Conservation (phyloP, 2,329 filamentous ascomycete genomes). For the Talaromyces atroroseus region DNA sequence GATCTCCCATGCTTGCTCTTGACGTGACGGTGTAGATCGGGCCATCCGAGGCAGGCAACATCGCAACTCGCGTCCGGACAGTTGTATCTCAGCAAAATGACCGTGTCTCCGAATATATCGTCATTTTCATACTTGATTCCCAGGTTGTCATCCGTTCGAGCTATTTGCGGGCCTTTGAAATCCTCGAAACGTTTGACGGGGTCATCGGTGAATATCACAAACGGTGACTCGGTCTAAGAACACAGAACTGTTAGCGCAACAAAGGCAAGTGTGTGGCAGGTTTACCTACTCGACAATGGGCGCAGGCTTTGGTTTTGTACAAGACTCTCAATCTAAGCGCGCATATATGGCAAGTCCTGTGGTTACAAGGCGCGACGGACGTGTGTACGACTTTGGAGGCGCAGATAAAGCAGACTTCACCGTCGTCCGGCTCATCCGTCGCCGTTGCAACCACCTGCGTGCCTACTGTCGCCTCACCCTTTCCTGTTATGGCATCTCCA, state of each 20-base stretch:
- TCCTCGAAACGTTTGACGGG: slow-evolving; percentile 76
- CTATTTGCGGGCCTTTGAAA: slow-evolving; percentile 68
- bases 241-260: slow-evolving; percentile 11
- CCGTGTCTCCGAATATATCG: slow-evolving; percentile 85
- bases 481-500: slow-evolving; percentile 39
- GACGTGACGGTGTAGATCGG: slow-evolving; percentile 75
- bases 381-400: slow-evolving; percentile 83
- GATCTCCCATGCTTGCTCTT: slow-evolving; percentile 74
- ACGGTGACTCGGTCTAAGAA: slow-evolving; percentile 44
- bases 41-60: slow-evolving; percentile 76
- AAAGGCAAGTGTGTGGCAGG: not conserved
- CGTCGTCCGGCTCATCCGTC: slow-evolving; percentile 54
- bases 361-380: slow-evolving; percentile 88
- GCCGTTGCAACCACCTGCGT: slow-evolving; percentile 25
- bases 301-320: slow-evolving; percentile 94
- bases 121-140: slow-evolving; percentile 87
- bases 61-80: slow-evolving; percentile 83
- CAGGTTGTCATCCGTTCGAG: slow-evolving; percentile 73
- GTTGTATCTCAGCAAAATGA: slow-evolving; percentile 85
- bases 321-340: slow-evolving; percentile 82
- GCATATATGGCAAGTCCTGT: slow-evolving; percentile 95
- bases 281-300: slow-evolving; percentile 73
- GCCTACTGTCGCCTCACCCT: slow-evolving; percentile 23
- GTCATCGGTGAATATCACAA: slow-evolving; percentile 90
- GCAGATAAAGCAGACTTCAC: slow-evolving; percentile 95